Percentiles rank a stretch among this genome's conserved stretches.
phyloP scores from a whole-genome alignment of 2,329 filamentous ascomycete genomes.

The Fusarium sp. region DNA sequence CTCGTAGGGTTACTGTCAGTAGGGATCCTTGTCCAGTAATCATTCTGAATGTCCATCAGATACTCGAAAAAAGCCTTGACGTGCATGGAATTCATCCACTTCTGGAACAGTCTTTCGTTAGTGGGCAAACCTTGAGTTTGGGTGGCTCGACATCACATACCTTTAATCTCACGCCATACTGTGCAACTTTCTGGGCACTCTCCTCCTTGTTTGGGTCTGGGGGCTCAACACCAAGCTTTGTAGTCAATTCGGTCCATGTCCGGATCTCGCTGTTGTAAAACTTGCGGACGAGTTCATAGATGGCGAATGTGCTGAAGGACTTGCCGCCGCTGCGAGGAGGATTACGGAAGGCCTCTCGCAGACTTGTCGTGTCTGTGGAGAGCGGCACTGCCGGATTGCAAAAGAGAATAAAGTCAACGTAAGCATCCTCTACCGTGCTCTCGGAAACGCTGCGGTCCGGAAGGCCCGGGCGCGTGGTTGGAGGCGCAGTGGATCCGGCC shows the following conservation, averaged over 20 bases:
- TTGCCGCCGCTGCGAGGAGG: conserved; percentile 91
- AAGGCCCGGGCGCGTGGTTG: conserved; percentile 50
- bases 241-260: conserved; percentile 89
- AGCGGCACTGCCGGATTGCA: conserved; percentile 82
- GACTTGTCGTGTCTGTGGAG: conserved; percentile 73
- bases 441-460: conserved; percentile 75
- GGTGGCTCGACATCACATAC: conserved; percentile 53
- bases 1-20: conserved; percentile 68
- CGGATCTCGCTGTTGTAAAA: conserved; percentile 86
- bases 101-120: conserved; percentile 56
- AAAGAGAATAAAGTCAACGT: conserved; percentile 85
- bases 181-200: conserved; percentile 92
- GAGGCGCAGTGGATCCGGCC: conserved; percentile 28
- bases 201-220: conserved; percentile 84
- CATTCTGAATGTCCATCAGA: conserved; percentile 78
- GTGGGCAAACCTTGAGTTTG: background rate
- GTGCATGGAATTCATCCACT: conserved; percentile 98
- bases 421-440: conserved; percentile 81
- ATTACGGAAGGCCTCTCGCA: conserved; percentile 79
- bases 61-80: conserved; percentile 96
- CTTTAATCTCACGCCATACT: conserved; percentile 93
- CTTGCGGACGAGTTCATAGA: conserved; percentile 82
- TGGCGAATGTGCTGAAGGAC: conserved; percentile 78
- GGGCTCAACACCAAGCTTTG: conserved; percentile 87
- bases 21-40: conserved; percentile 83